Conservation (phyloP, 2,329 filamentous ascomycete species). For the Colletotrichum higginsianum region DNA sequence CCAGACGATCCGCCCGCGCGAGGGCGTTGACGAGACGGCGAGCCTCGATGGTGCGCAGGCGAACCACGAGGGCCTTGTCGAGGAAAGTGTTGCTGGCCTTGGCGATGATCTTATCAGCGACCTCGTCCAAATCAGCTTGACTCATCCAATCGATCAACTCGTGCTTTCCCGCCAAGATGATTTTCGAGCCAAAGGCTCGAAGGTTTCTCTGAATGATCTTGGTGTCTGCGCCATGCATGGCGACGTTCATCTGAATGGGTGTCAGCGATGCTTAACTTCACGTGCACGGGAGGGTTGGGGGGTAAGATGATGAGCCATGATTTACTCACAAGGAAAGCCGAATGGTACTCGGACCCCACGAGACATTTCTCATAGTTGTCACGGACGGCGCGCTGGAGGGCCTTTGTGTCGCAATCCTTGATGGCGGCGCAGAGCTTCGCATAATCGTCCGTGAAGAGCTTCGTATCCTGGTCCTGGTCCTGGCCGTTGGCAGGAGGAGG, state of each 20-base stretch:
- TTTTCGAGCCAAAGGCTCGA: constrained; percentile 61
- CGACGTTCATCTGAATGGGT: constrained; percentile 56
- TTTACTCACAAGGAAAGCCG: constrained; percentile 65
- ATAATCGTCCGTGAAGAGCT: constrained; percentile 56
- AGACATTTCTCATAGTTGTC: constrained; percentile 67
- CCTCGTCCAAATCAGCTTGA: constrained; percentile 60
- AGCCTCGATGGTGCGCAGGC: constrained; percentile 68
- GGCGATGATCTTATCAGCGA: constrained; percentile 58
- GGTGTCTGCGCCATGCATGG: constrained; percentile 60
- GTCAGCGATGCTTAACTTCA: constrained; percentile 45
- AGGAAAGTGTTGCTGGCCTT: constrained; percentile 66
- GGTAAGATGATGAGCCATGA: constrained; percentile 3
- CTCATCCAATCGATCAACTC: constrained; percentile 60
- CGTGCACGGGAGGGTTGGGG: background rate
- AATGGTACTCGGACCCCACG: constrained; percentile 66
- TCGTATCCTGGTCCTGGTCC: background rate
- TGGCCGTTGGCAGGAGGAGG: background rate
- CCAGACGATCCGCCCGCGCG: constrained; percentile 69
- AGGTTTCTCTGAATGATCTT: constrained; percentile 57
- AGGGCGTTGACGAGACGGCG: constrained; percentile 70
- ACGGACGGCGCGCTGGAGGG: constrained; percentile 64
- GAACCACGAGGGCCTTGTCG: constrained; percentile 66
- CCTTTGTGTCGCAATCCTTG: constrained; percentile 57
- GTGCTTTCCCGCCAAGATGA: constrained; percentile 57
- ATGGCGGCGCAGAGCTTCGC: constrained; percentile 57